Percentiles rank a stretch among this genome's conserved stretches.
These are phyloP conservation scores for Whalleya microplaca DNA, from an alignment of 2,329 filamentous ascomycete species.

Conservation along the genomic window DNA sequence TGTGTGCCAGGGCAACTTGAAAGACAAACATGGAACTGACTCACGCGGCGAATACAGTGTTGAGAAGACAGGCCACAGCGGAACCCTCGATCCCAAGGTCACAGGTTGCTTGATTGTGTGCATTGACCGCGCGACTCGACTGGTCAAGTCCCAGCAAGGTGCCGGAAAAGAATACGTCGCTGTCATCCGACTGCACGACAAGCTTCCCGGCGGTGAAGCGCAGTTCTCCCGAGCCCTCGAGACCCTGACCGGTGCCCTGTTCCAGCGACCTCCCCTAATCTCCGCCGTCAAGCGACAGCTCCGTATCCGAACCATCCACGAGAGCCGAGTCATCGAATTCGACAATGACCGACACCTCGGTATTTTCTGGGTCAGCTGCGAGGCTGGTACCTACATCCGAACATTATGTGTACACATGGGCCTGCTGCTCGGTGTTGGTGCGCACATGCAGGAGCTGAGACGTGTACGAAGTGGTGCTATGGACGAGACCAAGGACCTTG, in stretches of 20 bases:
- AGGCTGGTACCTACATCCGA: constrained; percentile 98
- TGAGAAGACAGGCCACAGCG: constrained; percentile 97
- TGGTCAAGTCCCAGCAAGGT: constrained; percentile 98
- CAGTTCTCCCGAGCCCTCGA: constrained; percentile 94
- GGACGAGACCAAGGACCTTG: constrained; percentile 86
- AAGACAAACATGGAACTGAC: constrained; percentile 10
- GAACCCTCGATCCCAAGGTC: constrained; percentile 97
- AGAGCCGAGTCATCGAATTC: constrained; percentile 96
- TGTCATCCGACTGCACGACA: constrained; percentile 93
- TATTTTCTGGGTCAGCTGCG: constrained; percentile 99
- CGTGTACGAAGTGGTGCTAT: constrained; percentile 93
- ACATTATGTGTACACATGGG: constrained; percentile 95
- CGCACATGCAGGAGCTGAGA: constrained; percentile 97
- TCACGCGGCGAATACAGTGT: constrained; percentile 54
- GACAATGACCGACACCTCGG: constrained; percentile 97
- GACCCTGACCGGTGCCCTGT: constrained; percentile 93
- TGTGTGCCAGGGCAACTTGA: neutral
- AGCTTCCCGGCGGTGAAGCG: constrained; percentile 87
- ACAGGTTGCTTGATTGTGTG: constrained; percentile 83
- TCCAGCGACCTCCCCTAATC: constrained; percentile 95
- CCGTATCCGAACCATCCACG: constrained; percentile 96
- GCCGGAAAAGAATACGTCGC: constrained; percentile 99
- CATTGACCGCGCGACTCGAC: constrained; percentile 93
- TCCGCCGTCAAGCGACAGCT: constrained; percentile 98
- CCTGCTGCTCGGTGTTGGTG: constrained; percentile 76